These are phyloP conservation scores for Monosporascus sp. DNA, from an alignment of 2,329 filamentous ascomycete species.

Conservation along the genomic window DNA sequence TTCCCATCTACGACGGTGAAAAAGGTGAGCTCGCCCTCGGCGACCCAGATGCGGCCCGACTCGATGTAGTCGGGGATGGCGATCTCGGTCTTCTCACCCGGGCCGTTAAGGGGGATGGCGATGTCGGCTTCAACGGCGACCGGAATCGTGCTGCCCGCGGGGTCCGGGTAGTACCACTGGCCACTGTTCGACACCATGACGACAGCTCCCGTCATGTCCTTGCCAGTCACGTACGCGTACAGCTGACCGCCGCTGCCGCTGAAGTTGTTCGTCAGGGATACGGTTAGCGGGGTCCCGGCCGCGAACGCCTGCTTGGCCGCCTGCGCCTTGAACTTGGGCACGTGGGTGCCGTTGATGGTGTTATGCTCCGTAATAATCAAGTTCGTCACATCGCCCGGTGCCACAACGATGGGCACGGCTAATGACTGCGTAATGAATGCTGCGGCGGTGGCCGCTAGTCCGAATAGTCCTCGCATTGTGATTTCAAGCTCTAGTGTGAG, in stretches of 20 bases:
- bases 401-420: constrained; percentile 29
- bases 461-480: constrained; percentile 21
- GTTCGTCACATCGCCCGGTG: constrained; percentile 25
- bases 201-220: constrained; percentile 23
- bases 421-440: constrained; percentile 17
- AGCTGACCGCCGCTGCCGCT: constrained; percentile 25
- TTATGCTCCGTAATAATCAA: constrained; percentile 34
- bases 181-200: constrained; percentile 30
- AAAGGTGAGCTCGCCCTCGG: constrained; percentile 28
- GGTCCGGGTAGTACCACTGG: constrained; percentile 29
- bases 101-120: constrained; percentile 31
- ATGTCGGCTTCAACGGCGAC: constrained; percentile 24
- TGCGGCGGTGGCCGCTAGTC: constrained; percentile 17
- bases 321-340: neutral
- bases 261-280: constrained; percentile 34
- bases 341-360: constrained; percentile 32
- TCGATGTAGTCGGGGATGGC: constrained; percentile 27
- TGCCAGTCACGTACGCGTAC: constrained; percentile 38
- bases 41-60: constrained; percentile 30
- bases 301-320: neutral
- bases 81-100: constrained; percentile 25
- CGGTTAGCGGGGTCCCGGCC: constrained; percentile 13
- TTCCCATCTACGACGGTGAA: constrained; percentile 17
- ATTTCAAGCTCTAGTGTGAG: neutral
- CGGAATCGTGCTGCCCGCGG: constrained; percentile 17